Conservation (phyloP, 2,329 filamentous ascomycete genomes). For the Calcarisporium arbuscula region DNA sequence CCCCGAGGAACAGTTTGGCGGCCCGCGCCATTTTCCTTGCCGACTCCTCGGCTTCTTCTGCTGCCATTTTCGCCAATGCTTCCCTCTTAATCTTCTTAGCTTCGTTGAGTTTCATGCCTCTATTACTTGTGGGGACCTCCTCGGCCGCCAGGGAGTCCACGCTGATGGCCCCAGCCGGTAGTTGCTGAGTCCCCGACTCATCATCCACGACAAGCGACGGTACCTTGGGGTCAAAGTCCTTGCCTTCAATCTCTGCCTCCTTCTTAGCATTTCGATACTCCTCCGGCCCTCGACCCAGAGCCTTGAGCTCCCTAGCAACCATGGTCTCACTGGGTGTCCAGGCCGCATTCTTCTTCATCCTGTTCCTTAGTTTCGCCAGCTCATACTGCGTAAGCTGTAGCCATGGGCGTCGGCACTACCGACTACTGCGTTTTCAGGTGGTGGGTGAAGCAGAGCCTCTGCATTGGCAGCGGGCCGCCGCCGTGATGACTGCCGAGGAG, state of each 20-base stretch:
- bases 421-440: slow-evolving; percentile 51
- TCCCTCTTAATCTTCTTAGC: slow-evolving; percentile 69
- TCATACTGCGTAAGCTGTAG: slow-evolving; percentile 59
- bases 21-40: slow-evolving; percentile 45
- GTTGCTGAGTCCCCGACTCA: slow-evolving; percentile 44
- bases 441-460: slow-evolving; percentile 44
- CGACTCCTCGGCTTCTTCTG: slow-evolving; percentile 55
- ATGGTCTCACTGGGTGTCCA: slow-evolving; percentile 83
- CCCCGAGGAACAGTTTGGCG: slow-evolving; percentile 38
- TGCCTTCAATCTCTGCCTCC: slow-evolving; percentile 59
- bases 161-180: slow-evolving; percentile 55
- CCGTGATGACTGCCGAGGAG: slow-evolving; percentile 25
- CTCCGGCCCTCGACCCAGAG: slow-evolving; percentile 60
- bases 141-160: slow-evolving; percentile 50
- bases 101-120: slow-evolving; percentile 73
- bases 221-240: slow-evolving; percentile 45
- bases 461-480: slow-evolving; percentile 34
- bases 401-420: slow-evolving; percentile 60
- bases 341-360: slow-evolving; percentile 87
- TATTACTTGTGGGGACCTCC: slow-evolving; percentile 60
- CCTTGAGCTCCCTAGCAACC: slow-evolving; percentile 72
- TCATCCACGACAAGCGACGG: slow-evolving; percentile 35
- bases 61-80: slow-evolving; percentile 53
- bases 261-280: slow-evolving; percentile 56
- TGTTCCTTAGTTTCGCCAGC: slow-evolving; percentile 64